Base-by-base conservation (phyloP, 139 green algal species). In the Chlamydomonas schloesseri region DNA sequence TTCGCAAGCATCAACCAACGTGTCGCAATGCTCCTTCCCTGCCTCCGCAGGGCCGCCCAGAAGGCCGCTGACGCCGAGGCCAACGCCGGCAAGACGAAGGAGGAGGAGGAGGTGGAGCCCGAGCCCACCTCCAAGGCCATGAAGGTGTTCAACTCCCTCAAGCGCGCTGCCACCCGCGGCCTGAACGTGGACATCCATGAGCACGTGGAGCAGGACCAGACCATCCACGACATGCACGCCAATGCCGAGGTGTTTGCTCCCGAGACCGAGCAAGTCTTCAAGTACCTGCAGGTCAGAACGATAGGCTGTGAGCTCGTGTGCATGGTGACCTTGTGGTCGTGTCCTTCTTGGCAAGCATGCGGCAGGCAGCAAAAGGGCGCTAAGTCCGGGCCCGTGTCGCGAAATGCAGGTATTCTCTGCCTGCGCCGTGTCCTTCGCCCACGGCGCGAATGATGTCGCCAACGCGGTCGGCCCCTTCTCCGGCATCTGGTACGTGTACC, bases 391-490 rank as follows among this genome's bases (percentile, higher is more conserved):
- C 13, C 53, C 53, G 53, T 15, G 14, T 29, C 46, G 79, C 58
- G 82, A 95, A 23, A n/a, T 91, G 17, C 65, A 98, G 92, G 93
- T 97, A n/a, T 84, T 87, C 53, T 67, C 80, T 11, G 77, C 80
- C 6, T 87, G 67, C 36, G 68, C 42, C 34, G 81, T 91, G 37
- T 82, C 81, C 0, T 88, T 88, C 21, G 64, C 53, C 0, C 86
- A 90, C 34, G 96, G 96, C 21, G 83, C 92, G 67, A 97, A 97
- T 81, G 96, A 98, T 86, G 94, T 98, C 0, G 93, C 94, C 77
- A 98, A 98, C 71, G 86, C 93, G 17, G 89, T 94, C 23, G 96
- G 96, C 10, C 93, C 94, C 46, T 94, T 96, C n/a, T 80, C 94
- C 42, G 95, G 88, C 60, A 94, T 97, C 85, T 96, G 91, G 68